Conservation (phyloP, 257 asterid species). For the Phtheirospermum japonicum region DNA sequence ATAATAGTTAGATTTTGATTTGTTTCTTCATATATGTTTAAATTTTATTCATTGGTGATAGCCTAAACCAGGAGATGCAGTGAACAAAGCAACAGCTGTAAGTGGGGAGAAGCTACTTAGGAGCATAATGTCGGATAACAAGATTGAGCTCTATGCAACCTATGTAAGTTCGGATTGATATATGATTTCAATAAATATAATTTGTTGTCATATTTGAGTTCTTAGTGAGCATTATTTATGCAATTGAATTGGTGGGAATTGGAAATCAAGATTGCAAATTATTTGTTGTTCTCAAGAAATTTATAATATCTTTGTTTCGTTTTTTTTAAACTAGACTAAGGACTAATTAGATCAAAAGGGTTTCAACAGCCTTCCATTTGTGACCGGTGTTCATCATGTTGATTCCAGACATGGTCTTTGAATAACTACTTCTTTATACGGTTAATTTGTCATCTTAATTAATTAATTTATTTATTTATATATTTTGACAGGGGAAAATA, state of each 20-base stretch:
- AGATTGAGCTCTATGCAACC: constrained; percentile 76
- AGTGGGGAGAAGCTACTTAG: constrained; percentile 90
- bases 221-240: neutral
- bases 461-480: neutral
- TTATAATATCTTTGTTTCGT: no score
- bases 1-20: neutral
- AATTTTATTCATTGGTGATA: constrained; percentile 25
- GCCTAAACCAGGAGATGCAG: constrained; percentile 73
- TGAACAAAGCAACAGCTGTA: constrained; percentile 57
- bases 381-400: no score
- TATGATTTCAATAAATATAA: no score
- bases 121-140: constrained; percentile 80
- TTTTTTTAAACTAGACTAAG: no score
- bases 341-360: no score
- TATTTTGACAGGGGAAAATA: constrained; percentile 54
- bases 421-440: no score
- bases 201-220: neutral
- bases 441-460: neutral
- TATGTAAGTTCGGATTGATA: constrained; percentile 52
- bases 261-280: no score
- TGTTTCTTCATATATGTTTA: constrained; percentile 10
- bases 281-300: no score
- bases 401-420: no score
- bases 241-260: neutral
- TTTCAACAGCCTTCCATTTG: no score